These are phyloP conservation scores for Ceratobasidium sp. DNA, from an alignment of 1,284 basidiomycete genomes.

Conservation along the genomic window DNA sequence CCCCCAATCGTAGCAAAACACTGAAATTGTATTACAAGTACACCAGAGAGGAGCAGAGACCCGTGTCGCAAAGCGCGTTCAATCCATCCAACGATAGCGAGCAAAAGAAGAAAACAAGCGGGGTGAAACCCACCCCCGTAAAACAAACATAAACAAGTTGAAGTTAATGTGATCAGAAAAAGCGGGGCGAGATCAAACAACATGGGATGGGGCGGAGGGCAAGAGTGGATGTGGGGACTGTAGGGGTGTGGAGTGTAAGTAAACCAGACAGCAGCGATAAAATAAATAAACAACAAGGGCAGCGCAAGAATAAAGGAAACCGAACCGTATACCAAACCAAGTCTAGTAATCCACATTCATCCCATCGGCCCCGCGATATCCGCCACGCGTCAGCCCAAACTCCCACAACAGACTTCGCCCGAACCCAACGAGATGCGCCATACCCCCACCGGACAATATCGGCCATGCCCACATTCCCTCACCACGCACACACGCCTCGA, in stretches of 20 bases:
- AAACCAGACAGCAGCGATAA: conserved; percentile 16
- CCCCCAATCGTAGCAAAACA: neutral
- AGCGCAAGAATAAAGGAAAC: conserved; percentile 22
- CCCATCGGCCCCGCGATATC: conserved; percentile 21
- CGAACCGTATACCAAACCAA: conserved; percentile 1
- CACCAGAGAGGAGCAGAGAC: neutral
- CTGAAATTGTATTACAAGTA: conserved; percentile 13
- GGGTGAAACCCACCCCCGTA: conserved; percentile 10
- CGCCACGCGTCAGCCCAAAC: conserved; percentile 37
- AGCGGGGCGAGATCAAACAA: neutral
- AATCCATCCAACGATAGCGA: conserved; percentile 36
- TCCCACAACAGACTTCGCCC: conserved; percentile 44
- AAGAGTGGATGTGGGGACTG: neutral
- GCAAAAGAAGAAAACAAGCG: neutral
- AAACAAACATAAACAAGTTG: conserved; percentile 15
- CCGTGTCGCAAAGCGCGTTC: conserved; percentile 2
- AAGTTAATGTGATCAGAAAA: neutral
- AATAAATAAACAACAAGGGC: conserved; percentile 28
- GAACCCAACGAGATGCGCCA: conserved; percentile 44
- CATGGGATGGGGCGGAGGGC: conserved; percentile 6
- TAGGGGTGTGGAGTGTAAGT: neutral
- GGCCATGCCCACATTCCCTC: conserved; percentile 45
- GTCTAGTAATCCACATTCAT: conserved; percentile 22
- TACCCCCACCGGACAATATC: conserved; percentile 40
- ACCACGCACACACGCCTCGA: conserved; percentile 41